These are phyloP conservation scores for Daucus carota DNA, from an alignment of 129 eudicot species.

Conservation along the genomic window DNA sequence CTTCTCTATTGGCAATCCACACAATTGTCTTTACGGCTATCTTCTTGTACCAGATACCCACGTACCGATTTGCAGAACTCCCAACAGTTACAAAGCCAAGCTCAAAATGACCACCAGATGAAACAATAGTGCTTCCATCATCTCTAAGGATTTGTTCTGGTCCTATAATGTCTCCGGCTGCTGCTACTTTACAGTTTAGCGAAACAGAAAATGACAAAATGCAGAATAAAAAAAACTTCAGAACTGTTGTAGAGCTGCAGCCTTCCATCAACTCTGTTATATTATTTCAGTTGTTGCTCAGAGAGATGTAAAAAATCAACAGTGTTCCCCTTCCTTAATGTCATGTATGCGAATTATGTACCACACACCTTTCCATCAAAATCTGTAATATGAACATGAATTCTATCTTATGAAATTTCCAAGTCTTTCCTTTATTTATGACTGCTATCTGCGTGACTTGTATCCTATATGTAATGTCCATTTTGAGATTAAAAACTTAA, in stretches of 20 bases:
- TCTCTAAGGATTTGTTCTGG: constrained; percentile 13
- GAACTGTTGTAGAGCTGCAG: not conserved
- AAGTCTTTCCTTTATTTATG: too few species aligned
- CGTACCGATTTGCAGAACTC: constrained; percentile 6
- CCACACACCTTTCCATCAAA: too few species aligned
- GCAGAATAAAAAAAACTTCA: not conserved
- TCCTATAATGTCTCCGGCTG: not conserved
- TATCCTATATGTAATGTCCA: too few species aligned
- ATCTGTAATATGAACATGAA: too few species aligned
- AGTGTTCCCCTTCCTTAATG: too few species aligned
- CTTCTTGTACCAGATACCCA: constrained; percentile 8
- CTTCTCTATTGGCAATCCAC: constrained; percentile 28
- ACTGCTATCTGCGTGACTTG: too few species aligned
- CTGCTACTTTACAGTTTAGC: not conserved
- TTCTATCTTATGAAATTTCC: too few species aligned
- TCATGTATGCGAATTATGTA: too few species aligned
- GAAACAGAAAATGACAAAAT: not conserved
- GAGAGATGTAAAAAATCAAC: too few species aligned
- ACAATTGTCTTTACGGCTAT: constrained; percentile 10
- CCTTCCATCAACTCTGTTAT: not conserved
- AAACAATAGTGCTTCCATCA: constrained; percentile 14
- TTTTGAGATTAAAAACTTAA: too few species aligned
- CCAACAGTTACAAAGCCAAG: constrained; percentile 5
- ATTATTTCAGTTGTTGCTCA: not conserved
- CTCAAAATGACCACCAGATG: not conserved